phyloP scores from a whole-genome alignment of 768 basidiomycete species.

The Lanmaoa pseudosensibilis region DNA sequence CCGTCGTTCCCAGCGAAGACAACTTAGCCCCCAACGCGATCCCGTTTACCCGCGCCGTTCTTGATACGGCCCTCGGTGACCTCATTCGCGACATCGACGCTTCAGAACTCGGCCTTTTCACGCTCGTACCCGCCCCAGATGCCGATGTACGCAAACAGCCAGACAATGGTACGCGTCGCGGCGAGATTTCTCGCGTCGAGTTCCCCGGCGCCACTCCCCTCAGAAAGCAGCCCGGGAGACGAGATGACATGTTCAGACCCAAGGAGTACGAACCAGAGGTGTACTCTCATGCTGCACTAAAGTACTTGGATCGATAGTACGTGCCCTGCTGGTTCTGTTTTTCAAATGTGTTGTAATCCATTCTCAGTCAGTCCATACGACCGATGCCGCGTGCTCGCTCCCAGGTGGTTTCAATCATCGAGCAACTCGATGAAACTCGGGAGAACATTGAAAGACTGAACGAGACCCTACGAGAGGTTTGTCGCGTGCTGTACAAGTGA shows the following conservation, averaged over 20 bases:
- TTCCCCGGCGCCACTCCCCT: constrained; percentile 74
- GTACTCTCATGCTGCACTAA: constrained; percentile 72
- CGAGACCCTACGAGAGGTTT: constrained; percentile 41
- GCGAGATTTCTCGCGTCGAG: constrained; percentile 59
- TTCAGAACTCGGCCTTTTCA: constrained; percentile 78
- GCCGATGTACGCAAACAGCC: constrained; percentile 30
- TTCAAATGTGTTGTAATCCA: constrained; percentile 32
- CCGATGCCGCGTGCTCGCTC: constrained; percentile 51
- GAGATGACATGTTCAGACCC: constrained; percentile 35
- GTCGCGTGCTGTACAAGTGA: constrained; percentile 15
- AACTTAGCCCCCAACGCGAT: constrained; percentile 8
- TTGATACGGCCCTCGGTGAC: constrained; percentile 62
- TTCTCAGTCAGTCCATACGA: constrained; percentile 43
- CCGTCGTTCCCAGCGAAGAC: constrained; percentile 29
- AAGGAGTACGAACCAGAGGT: constrained; percentile 67
- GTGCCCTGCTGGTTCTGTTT: constrained; percentile 27
- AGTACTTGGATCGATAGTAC: constrained; percentile 77
- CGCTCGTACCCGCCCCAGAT: constrained; percentile 44
- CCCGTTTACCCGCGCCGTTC: constrained; percentile 65
- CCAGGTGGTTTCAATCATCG: constrained; percentile 38
- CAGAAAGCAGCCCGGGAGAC: constrained; percentile 43
- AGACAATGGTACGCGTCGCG: constrained; percentile 29
- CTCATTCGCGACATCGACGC: constrained; percentile 79
- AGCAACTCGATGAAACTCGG: constrained; percentile 38
- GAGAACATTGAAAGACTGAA: constrained; percentile 38